phyloP scores from a whole-genome alignment of 2,329 filamentous ascomycete species.

The Elsinoe fawcettii region DNA sequence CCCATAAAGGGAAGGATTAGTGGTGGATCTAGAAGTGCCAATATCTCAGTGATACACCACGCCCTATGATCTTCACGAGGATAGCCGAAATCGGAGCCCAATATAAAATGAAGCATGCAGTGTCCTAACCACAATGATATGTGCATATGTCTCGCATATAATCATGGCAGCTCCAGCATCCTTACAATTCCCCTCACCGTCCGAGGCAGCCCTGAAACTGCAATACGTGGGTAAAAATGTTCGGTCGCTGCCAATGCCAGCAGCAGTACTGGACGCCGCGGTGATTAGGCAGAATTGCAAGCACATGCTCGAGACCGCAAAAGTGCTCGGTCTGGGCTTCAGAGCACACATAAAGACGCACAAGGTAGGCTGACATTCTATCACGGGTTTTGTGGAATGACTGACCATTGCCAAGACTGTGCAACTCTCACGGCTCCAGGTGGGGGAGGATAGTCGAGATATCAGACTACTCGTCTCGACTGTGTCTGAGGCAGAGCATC shows the following conservation, averaged over 20 bases:
- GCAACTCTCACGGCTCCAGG: slow-evolving; percentile 60
- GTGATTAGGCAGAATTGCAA: slow-evolving; percentile 61
- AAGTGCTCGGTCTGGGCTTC: slow-evolving; percentile 56
- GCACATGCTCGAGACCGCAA: slow-evolving; percentile 60
- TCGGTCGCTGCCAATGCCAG: slow-evolving; percentile 55
- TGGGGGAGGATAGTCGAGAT: slow-evolving; percentile 49
- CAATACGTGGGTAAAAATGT: slow-evolving; percentile 55
- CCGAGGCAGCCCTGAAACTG: slow-evolving; percentile 27
- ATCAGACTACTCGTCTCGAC: slow-evolving; percentile 65
- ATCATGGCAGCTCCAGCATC: slow-evolving; percentile 17
- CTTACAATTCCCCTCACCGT: slow-evolving; percentile 27
- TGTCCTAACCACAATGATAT: too few relatives aligned
- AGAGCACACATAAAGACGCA: slow-evolving; percentile 77
- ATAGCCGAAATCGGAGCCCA: background rate
- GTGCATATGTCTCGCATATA: background rate
- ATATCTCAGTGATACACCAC: background rate
- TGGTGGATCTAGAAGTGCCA: background rate
- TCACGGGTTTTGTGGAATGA: too few relatives aligned
- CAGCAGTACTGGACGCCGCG: slow-evolving; percentile 59
- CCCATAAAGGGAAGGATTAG: background rate
- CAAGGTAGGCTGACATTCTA: slow-evolving; percentile 58
- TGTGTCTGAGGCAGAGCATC: slow-evolving; percentile 61
- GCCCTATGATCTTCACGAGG: background rate
- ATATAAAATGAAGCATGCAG: background rate
- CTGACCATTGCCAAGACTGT: too few relatives aligned